Evolutionary conservation across 2,329 filamentous ascomycete species (phyloP), one percentile per base, ranked within the genome.

Genomic region (Lachnellula arida): DNA sequence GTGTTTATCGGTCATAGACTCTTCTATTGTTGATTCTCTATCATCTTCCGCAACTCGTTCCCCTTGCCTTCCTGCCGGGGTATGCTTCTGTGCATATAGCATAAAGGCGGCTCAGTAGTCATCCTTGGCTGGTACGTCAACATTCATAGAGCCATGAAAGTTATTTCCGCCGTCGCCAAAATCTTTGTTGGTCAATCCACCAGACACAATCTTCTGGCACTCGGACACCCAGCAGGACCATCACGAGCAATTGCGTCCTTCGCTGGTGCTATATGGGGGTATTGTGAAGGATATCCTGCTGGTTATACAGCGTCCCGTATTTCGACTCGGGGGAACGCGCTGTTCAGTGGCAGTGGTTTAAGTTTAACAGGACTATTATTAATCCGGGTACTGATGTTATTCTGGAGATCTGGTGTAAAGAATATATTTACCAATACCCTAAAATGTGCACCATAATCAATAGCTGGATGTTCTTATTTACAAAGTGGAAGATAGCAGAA

Each of bases 241-340:
- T 71, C 70, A 60, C 81, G 69, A 7, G 63, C 71, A 54, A 83
- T 69, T n/a, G 78, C 79, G 65, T 81, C 78, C 14, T 75, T 68
- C 1, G 74, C 68, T 46, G 81, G 63, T 2, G 63, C 67, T 54
- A 75, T 0, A 71, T 70, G n/a, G 81, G 65, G 1, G 76, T 72
- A 56, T 80, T 78, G 61, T 75, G 78, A 39, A 82, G 67, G 32
- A 77, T 68, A 2, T 74, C 74, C 54, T 80, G 78, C 57, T 81
- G 79, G 6, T 35, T 48, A 17, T 51, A 54, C 11, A 51, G 8
- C 8, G 34, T 44, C 74, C 0, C 66, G 9, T 11, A 12, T 12
- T 12, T 32, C 9, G 28, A 12, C 9, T 32, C 28, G 28, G 4
- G 28, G 28, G 28, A 12, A 32, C 1, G 9, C 9, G 9, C 28